Evolutionary conservation across 148 eudicot genomes (phyloP).

Genomic region (Heliosperma pusillum): DNA sequence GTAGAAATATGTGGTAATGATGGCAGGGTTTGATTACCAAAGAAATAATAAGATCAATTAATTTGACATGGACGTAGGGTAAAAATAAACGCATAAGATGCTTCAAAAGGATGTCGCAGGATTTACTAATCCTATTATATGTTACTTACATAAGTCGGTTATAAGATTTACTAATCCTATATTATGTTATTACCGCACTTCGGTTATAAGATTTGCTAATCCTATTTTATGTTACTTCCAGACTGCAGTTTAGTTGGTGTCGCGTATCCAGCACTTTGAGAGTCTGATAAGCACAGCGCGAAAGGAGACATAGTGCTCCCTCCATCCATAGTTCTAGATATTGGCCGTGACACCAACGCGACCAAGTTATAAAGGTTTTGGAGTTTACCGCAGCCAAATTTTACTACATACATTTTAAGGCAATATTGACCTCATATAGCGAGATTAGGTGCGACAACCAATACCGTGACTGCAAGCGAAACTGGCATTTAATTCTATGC

Average conservation of each 20-base stretch:
- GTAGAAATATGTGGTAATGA: not conserved
- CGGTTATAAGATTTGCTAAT: not conserved
- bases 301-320: not conserved
- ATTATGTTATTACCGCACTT: too few species aligned
- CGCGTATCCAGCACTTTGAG: too few species aligned
- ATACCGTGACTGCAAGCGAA: too few species aligned
- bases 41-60: not conserved
- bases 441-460: too few species aligned
- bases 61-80: not conserved
- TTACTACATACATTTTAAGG: too few species aligned
- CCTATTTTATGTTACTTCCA: not conserved
- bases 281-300: not conserved
- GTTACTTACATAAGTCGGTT: too few species aligned
- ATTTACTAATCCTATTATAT: not conserved
- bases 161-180: not conserved
- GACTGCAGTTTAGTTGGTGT: too few species aligned
- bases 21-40: not conserved
- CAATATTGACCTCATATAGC: too few species aligned
- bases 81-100: not conserved
- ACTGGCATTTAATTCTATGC: too few species aligned
- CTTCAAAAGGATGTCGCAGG: not conserved
- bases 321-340: not conserved
- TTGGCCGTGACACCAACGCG: too few species aligned
- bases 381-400: too few species aligned
- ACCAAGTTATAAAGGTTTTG: too few species aligned